phyloP scores from a whole-genome alignment of 2,329 filamentous ascomycete species.

The Exophiala sideris region DNA sequence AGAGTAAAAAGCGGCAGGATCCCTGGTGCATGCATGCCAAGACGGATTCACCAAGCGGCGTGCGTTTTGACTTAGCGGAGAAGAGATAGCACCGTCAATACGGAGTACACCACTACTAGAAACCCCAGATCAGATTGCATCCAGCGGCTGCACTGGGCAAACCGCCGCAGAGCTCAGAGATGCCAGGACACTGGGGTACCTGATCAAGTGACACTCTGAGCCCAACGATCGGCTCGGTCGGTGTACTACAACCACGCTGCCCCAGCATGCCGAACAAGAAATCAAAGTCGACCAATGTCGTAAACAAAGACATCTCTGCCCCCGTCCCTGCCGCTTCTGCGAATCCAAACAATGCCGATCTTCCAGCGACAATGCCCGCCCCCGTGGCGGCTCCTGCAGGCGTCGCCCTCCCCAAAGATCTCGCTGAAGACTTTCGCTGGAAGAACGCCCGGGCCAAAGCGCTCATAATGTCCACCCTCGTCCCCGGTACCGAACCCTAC shows the following conservation, averaged over 20 bases:
- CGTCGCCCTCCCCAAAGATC: not conserved
- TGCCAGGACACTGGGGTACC: slow-evolving; percentile 11
- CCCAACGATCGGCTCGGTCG: no score
- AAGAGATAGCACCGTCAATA: not conserved
- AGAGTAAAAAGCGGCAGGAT: no score
- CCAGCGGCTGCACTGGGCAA: no score
- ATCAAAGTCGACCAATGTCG: slow-evolving; percentile 11
- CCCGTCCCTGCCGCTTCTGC: not conserved
- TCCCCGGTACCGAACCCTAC: slow-evolving; percentile 23
- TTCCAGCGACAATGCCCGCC: no score
- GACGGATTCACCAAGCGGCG: no score
- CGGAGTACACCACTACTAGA: no score
- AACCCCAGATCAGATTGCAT: no score
- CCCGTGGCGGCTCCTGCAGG: no score
- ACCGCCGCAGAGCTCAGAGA: not conserved
- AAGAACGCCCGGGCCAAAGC: slow-evolving; percentile 23
- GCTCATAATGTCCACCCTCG: slow-evolving; percentile 26
- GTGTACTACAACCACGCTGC: no score
- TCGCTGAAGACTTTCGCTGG: slow-evolving; percentile 12
- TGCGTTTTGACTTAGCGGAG: slow-evolving; percentile 2
- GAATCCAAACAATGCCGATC: no score
- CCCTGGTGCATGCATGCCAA: no score
- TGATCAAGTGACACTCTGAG: not conserved
- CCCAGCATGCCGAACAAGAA: slow-evolving; percentile 21
- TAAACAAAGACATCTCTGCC: no score